phyloP scores from a whole-genome alignment of 1,284 basidiomycete species.

The Acaromyces ingoldii region DNA sequence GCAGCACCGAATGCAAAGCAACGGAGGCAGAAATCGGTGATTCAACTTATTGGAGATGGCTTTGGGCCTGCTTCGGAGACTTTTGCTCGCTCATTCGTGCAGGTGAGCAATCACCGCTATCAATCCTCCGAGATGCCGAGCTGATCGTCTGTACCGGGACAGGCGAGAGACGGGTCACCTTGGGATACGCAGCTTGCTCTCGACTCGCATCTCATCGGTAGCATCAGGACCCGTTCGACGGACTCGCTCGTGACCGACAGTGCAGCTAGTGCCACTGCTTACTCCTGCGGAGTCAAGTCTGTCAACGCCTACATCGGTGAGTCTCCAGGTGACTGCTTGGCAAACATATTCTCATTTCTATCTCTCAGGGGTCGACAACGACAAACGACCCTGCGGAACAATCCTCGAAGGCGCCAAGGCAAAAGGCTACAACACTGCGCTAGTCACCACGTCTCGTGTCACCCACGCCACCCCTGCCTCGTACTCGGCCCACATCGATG shows the following conservation, averaged over 20 bases:
- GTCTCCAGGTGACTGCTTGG: too few species aligned
- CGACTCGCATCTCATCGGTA: constrained; percentile 45
- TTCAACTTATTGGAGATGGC: constrained; percentile 44
- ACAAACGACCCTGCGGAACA: constrained; percentile 49
- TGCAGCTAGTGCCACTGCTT: constrained; percentile 49
- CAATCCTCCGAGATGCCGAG: too few species aligned
- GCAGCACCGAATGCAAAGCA: neutral
- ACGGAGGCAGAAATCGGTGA: constrained; percentile 8
- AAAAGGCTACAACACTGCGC: constrained; percentile 41
- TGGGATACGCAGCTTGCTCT: constrained; percentile 38
- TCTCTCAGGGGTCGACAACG: constrained; percentile 44
- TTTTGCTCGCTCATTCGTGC: constrained; percentile 43
- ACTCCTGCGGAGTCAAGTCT: constrained; percentile 44
- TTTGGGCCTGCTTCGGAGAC: constrained; percentile 50
- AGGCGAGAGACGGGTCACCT: constrained; percentile 4
- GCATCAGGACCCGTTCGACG: constrained; percentile 45
- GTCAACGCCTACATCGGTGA: constrained; percentile 49
- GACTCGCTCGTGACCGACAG: constrained; percentile 49
- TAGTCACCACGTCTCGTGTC: constrained; percentile 47
- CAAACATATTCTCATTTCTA: too few species aligned
- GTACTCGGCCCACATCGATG: constrained; percentile 45
- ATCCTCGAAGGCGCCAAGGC: constrained; percentile 49
- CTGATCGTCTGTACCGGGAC: too few species aligned
- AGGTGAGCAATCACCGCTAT: constrained; percentile 28
- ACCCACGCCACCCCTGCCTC: constrained; percentile 50